Evolutionary conservation across 2,329 filamentous ascomycete species (phyloP).

Genomic region (Fusarium palustre): DNA sequence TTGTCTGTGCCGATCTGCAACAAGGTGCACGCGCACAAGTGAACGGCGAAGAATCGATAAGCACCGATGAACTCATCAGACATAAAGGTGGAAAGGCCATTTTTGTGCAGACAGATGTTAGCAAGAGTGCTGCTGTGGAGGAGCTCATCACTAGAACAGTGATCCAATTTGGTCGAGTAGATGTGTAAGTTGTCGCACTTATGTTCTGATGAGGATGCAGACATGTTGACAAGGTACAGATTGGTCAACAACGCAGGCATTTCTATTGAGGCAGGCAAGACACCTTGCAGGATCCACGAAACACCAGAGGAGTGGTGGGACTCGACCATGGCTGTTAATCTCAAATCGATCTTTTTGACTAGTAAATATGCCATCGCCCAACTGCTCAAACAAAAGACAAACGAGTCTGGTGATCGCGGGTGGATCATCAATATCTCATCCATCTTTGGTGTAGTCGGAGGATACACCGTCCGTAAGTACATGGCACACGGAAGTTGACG

Average conservation of each 20-base stretch:
- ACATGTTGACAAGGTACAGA: constrained; percentile 34
- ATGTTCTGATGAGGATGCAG: constrained; percentile 31
- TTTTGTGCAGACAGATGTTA: constrained; percentile 60
- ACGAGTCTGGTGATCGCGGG: constrained; percentile 55
- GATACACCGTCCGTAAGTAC: constrained; percentile 37
- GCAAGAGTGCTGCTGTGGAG: constrained; percentile 52
- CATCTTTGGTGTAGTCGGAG: constrained; percentile 56
- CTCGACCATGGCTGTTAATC: constrained; percentile 53
- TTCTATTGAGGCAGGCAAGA: constrained; percentile 48
- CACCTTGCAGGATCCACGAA: constrained; percentile 57
- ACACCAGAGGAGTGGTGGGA: constrained; percentile 61
- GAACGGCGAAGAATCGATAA: constrained; percentile 46
- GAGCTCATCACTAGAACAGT: constrained; percentile 48
- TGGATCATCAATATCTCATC: constrained; percentile 64
- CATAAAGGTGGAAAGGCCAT: constrained; percentile 52
- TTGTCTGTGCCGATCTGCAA: constrained; percentile 58
- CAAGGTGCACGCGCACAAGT: constrained; percentile 45
- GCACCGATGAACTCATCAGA: constrained; percentile 51
- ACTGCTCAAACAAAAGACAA: constrained; percentile 61
- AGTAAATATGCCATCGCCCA: constrained; percentile 60
- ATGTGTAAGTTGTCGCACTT: constrained; percentile 37
- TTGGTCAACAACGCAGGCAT: constrained; percentile 60
- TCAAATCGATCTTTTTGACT: constrained; percentile 54
- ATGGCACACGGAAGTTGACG: accelerated
- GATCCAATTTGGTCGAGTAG: constrained; percentile 36